Evolutionary conservation across 2,329 filamentous ascomycete genomes (phyloP), one percentile per base, ranked within the genome.

Genomic region (Aspergillus pseudonomiae): DNA sequence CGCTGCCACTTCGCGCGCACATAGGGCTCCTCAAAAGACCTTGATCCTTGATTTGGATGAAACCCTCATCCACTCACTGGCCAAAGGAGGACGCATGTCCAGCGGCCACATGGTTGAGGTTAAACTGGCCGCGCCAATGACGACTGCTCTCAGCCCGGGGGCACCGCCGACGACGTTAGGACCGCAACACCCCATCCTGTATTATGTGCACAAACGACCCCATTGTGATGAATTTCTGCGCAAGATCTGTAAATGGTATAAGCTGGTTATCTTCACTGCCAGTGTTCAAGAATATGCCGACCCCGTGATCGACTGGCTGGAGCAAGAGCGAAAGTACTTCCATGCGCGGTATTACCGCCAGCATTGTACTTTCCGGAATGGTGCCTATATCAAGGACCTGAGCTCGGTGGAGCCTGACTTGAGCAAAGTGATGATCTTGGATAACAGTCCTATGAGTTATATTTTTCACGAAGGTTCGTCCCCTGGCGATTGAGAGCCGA

Each of bases 51-150:
- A 99, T 77, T 87, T 99, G 21, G 95, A 99, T 78, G 95, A 99
- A 80, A 99, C 95, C 0, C 82, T 99, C 69, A 99, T 99, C 70
- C 95, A 99, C 83, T 97, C 93, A 78, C 93, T 98, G 86, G 94
- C 94, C 65, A 97, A 97, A 77, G 95, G 95, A 34, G 94, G 94
- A 59, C 88, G 94, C 63, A 97, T 97, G 90, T 94, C 92, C 72
- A 94, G 92, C 24, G 95, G 95, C 21, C 95, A 99, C 80, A 99
- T 99, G 95, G 94, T 99, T 59, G 95, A 99, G 81, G 95, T 99
- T 67, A 93, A 93, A 72, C 85, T 97, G 65, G 72, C 80, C 34
- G 73, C 78, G 48, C 78, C 79, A 32, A 77, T 80, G 67, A 73
- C 74, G 12, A 75, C 76, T 21, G 71, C 79, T 30, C 68, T 78